These are phyloP conservation scores for Tetrapisispora namnaoensis DNA, from an alignment of 805 yeast species.

Conservation along the genomic window DNA sequence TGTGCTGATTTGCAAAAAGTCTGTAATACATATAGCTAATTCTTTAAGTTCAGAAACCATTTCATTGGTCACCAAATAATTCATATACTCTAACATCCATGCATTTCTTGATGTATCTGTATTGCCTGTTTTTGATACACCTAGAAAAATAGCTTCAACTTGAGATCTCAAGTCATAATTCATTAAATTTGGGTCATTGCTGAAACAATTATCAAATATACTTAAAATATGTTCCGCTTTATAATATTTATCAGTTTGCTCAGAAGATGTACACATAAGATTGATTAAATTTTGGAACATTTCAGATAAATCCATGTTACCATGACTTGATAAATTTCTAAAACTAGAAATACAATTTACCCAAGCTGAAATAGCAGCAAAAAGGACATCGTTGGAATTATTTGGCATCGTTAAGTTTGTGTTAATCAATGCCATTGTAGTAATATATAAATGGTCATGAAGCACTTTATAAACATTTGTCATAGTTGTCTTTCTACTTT, in stretches of 20 bases:
- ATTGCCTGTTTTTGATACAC: slow-evolving; percentile 19
- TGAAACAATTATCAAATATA: slow-evolving; percentile 23
- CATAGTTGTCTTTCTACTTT: slow-evolving; percentile 19
- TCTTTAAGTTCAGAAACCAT: slow-evolving; percentile 26
- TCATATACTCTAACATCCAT: slow-evolving; percentile 29
- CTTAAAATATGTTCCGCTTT: slow-evolving; percentile 20
- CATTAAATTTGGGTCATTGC: slow-evolving; percentile 24
- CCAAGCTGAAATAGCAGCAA: slow-evolving; percentile 25
- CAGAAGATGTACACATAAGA: slow-evolving; percentile 23
- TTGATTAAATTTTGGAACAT: slow-evolving; percentile 22
- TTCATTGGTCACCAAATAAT: slow-evolving; percentile 25
- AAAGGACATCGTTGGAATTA: slow-evolving; percentile 11
- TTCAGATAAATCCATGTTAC: slow-evolving; percentile 25
- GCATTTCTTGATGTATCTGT: slow-evolving; percentile 16
- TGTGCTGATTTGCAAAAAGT: slow-evolving; percentile 25
- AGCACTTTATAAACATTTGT: slow-evolving; percentile 23
- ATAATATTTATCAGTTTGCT: slow-evolving; percentile 17
- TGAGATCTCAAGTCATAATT: slow-evolving; percentile 23
- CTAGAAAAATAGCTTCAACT: slow-evolving; percentile 25
- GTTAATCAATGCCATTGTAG: slow-evolving; percentile 26
- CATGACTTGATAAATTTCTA: slow-evolving; percentile 18
- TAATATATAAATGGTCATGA: slow-evolving; percentile 26
- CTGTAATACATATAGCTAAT: slow-evolving; percentile 26
- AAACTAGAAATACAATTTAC: slow-evolving; percentile 24
- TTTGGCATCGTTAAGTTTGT: slow-evolving; percentile 12